Conservation (phyloP, 1,284 basidiomycete species). For the Trametes polyzona region DNA sequence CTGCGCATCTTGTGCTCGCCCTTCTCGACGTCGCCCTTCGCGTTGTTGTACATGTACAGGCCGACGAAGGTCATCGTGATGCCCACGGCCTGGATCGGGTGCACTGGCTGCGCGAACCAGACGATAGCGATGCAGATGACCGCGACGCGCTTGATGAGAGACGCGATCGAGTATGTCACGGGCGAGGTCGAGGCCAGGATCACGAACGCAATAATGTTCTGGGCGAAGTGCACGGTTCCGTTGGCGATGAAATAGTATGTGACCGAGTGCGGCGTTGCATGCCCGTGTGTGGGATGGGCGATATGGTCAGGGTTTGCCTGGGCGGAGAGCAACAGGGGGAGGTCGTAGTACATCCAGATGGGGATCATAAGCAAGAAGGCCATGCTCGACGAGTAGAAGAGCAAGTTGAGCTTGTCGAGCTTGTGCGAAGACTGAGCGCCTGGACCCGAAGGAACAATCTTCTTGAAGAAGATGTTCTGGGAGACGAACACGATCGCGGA, state of each 20-base stretch:
- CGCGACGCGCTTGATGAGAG: slow-evolving; percentile 95
- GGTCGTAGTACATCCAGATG: slow-evolving; percentile 89
- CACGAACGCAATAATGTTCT: slow-evolving; percentile 97
- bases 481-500: slow-evolving; percentile 96
- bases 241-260: slow-evolving; percentile 86
- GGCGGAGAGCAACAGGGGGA: slow-evolving; percentile 62
- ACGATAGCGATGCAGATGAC: slow-evolving; percentile 98
- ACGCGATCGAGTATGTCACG: slow-evolving; percentile 98
- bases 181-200: slow-evolving; percentile 96
- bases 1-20: slow-evolving; percentile 88
- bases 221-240: slow-evolving; percentile 94
- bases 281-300: slow-evolving; percentile 49
- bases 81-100: slow-evolving; percentile 84
- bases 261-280: slow-evolving; percentile 56
- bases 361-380: slow-evolving; percentile 96
- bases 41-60: slow-evolving; percentile 95
- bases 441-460: slow-evolving; percentile 84
- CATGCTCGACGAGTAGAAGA: slow-evolving; percentile 94
- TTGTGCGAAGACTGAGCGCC: slow-evolving; percentile 63
- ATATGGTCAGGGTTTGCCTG: slow-evolving; percentile 45
- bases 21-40: slow-evolving; percentile 90
- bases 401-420: slow-evolving; percentile 95
- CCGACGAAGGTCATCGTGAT: slow-evolving; percentile 91
- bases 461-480: slow-evolving; percentile 99
- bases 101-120: slow-evolving; percentile 93